Evolutionary conservation across 2,329 filamentous ascomycete genomes (phyloP).

Genomic region (Ceratocystis lukuohia): DNA sequence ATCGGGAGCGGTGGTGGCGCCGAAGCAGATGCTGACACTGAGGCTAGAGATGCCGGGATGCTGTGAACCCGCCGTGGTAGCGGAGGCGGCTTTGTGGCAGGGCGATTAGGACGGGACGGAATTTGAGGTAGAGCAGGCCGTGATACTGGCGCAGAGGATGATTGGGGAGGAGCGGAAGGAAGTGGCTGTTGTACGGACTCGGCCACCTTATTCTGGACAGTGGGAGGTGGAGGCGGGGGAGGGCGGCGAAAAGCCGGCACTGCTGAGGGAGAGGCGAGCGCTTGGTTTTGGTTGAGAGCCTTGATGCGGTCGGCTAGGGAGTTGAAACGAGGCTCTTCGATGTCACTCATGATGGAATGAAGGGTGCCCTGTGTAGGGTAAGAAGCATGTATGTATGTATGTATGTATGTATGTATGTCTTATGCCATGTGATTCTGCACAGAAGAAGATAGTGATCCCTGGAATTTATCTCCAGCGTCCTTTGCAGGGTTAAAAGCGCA

Average conservation of each 20-base stretch:
- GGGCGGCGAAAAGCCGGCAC: constrained; percentile 22
- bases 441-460: background rate
- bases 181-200: background rate
- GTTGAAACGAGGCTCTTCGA: constrained; percentile 48
- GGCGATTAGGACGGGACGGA: constrained; percentile 29
- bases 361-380: background rate
- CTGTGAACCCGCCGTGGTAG: constrained; percentile 23
- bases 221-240: constrained; percentile 24
- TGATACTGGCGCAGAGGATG: constrained; percentile 22
- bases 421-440: background rate
- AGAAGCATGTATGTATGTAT: background rate
- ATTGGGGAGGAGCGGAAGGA: background rate
- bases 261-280: constrained; percentile 29
- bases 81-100: constrained; percentile 25
- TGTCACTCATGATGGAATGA: constrained; percentile 37
- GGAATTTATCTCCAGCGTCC: background rate
- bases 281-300: constrained; percentile 48
- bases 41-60: constrained; percentile 10
- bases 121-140: constrained; percentile 29
- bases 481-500: background rate
- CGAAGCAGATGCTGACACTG: background rate
- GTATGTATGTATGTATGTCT: background rate
- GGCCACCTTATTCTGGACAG: background rate
- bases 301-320: constrained; percentile 50
- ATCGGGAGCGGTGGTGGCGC: background rate